These are phyloP conservation scores for Komagataella kurtzmanii DNA, from an alignment of 805 yeast species.

Conservation along the genomic window DNA sequence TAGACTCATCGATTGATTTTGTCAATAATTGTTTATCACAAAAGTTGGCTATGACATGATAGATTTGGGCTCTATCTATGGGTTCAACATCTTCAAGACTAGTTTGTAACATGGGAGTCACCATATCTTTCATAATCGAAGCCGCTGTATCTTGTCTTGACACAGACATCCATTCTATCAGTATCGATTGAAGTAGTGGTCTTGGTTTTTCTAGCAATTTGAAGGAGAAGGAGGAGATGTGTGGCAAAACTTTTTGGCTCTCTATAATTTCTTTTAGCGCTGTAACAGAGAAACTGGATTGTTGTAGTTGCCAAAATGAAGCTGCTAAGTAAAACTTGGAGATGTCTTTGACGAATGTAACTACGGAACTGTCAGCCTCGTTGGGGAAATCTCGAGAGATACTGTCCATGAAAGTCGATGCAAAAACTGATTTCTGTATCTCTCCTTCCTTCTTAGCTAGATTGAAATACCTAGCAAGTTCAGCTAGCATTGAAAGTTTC, in stretches of 20 bases:
- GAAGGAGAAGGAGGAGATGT: conserved; percentile 4
- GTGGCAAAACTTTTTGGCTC: background rate
- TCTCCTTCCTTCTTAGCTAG: conserved; percentile 23
- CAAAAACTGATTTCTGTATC: conserved; percentile 36
- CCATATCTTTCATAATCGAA: conserved; percentile 45
- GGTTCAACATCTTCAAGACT: conserved; percentile 9
- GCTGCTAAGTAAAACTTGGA: conserved; percentile 39
- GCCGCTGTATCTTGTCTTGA: conserved; percentile 59
- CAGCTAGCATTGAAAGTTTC: conserved; percentile 16
- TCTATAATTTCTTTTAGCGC: conserved; percentile 24
- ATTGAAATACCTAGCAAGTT: conserved; percentile 27
- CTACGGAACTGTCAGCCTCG: background rate
- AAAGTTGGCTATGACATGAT: conserved; percentile 53
- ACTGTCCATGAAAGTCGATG: conserved; percentile 30
- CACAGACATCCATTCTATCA: conserved; percentile 59
- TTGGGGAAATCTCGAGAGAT: conserved; percentile 13
- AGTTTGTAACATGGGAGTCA: conserved; percentile 22
- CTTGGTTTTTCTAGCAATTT: conserved; percentile 10
- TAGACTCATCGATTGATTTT: conserved; percentile 26
- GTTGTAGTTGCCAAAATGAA: conserved; percentile 53
- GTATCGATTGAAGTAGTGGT: conserved; percentile 19
- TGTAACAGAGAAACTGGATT: conserved; percentile 39
- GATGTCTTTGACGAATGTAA: conserved; percentile 6
- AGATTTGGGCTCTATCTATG: conserved; percentile 25
- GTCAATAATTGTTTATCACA: conserved; percentile 53